These are phyloP conservation scores for Hypoxylon subgilvum DNA, from an alignment of 495 filamentous ascomycete genomes.

Conservation along the genomic window DNA sequence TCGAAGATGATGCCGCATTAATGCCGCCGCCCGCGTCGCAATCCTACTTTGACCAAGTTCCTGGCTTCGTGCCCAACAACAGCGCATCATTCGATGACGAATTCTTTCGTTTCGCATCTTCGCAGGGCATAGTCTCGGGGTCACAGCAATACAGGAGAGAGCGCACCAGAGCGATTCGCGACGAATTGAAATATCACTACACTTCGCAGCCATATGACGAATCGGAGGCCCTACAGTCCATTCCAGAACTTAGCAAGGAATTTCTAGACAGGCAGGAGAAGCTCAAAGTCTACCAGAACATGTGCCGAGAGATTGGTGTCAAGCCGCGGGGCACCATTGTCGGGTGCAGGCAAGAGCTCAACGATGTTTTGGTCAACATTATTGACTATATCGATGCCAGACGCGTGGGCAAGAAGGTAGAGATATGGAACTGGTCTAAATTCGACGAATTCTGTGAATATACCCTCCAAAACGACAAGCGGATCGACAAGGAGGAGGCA, in stretches of 20 bases:
- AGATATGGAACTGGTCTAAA: conserved; percentile 39
- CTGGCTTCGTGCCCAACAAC: conserved; percentile 41
- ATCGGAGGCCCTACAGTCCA: background rate
- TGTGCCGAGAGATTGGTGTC: conserved; percentile 39
- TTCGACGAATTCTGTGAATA: conserved; percentile 47
- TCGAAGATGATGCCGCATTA: conserved; percentile 14
- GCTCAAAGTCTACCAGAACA: conserved; percentile 39
- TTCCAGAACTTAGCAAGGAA: conserved; percentile 14
- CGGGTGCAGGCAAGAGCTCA: conserved; percentile 42
- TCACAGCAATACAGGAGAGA: conserved; percentile 40
- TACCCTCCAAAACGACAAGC: conserved; percentile 39
- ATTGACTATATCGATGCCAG: conserved; percentile 58
- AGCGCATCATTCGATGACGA: conserved; percentile 44
- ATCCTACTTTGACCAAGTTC: conserved; percentile 45
- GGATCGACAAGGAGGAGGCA: conserved; percentile 43
- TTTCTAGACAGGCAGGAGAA: conserved; percentile 8
- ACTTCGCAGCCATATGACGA: conserved; percentile 29
- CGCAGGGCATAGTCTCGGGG: conserved; percentile 42
- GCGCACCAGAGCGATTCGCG: conserved; percentile 42
- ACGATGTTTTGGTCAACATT: conserved; percentile 55
- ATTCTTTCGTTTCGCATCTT: conserved; percentile 46
- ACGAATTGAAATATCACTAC: conserved; percentile 44
- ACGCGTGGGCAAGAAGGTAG: conserved; percentile 36
- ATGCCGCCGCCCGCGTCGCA: conserved; percentile 37
- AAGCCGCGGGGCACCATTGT: conserved; percentile 16